These are phyloP conservation scores for Chytridium lagenaria DNA, from an alignment of 371 early-diverging fungal genomes.

Conservation along the genomic window DNA sequence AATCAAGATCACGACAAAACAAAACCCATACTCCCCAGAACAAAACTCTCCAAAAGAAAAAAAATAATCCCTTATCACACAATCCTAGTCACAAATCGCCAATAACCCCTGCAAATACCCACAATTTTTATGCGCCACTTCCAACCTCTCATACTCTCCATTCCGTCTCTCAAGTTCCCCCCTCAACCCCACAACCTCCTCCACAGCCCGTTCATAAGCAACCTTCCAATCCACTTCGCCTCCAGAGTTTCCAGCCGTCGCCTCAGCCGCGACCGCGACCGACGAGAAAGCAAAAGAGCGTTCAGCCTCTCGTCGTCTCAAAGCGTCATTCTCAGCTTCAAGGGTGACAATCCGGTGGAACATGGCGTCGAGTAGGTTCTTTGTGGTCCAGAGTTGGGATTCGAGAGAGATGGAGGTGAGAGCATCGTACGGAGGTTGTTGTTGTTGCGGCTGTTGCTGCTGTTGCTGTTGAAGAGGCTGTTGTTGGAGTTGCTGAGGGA, in stretches of 20 bases:
- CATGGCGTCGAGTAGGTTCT: conserved; percentile 20
- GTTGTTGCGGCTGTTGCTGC: no score
- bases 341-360: conserved; percentile 21
- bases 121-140: conserved; percentile 41
- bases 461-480: no score
- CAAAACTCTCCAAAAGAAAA: no score
- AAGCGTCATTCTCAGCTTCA: conserved; percentile 30
- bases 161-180: conserved; percentile 26
- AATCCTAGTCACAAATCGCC: conserved; percentile 45
- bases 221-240: conserved; percentile 28
- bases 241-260: neutral
- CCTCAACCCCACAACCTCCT: conserved; percentile 28
- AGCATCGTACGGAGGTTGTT: conserved; percentile 3
- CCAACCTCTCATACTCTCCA: conserved; percentile 36
- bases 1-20: no score
- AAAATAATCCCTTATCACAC: no score
- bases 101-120: conserved; percentile 48
- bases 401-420: conserved; percentile 12
- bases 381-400: conserved; percentile 27
- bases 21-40: no score
- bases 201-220: conserved; percentile 23
- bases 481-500: neutral
- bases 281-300: neutral
- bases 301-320: conserved; percentile 10
- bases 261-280: neutral